Evolutionary conservation across 2,329 filamentous ascomycete genomes (phyloP), one percentile per base, ranked within the genome.

Genomic region (Claviceps pazoutovae): DNA sequence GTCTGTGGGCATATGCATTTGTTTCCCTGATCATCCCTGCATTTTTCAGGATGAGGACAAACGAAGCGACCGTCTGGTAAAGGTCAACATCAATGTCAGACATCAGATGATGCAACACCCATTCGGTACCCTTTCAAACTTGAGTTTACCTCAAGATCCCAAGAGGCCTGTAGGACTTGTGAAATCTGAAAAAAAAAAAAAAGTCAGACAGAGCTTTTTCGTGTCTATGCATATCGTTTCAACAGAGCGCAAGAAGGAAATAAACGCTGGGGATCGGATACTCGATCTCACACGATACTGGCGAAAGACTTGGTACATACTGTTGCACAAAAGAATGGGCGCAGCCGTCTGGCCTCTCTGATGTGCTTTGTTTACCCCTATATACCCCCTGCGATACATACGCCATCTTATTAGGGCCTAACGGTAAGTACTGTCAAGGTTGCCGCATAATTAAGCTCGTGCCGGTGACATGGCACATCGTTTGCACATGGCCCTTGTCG

Each of bases 1-100:
- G 19, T 19, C 19, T 19, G 19, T 19, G 19, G 2, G 19, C 19
- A 19, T 2, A 74, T 72, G 5, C 11, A 9, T 34, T 26, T 26
- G 26, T 26, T 26, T 26, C 26, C 6, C 26, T 26, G 26, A 8
- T 26, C 26, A 26, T 6, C 26, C 1, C 26, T 26, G 26, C 26
- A 26, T 26, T 26, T 26, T 26, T 26, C 26, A 8, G 26, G 7
- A 26, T 26, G 26, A 8, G 26, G 26, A 8, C 26, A 26, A 26
- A 26, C 26, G 26, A 8, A 26, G 26, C 26, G 26, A 26, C 26
- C 26, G 26, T 26, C 26, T 26, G 26, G 26, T 26, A 8, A 26
- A 8, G 26, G 26, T 26, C 26, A 26, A 26, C 7, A 26, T 26
- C 26, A 26, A 26, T 26, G 7, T 26, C 26, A 26, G 26, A 8